These are phyloP conservation scores for Kalmusia sp. DNA, from an alignment of 2,329 filamentous ascomycete species.

Conservation along the genomic window DNA sequence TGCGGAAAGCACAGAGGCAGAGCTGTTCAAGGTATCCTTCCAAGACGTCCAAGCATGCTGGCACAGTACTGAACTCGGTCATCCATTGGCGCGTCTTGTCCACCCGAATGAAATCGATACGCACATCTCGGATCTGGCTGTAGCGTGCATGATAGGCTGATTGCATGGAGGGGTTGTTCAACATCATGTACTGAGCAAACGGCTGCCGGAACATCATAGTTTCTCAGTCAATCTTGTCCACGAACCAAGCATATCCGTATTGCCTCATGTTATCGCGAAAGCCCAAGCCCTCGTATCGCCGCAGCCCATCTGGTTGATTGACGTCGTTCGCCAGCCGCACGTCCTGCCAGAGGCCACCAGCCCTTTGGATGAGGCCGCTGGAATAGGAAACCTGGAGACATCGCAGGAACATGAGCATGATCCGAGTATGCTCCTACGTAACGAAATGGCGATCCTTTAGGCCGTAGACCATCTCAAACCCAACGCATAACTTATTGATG, in stretches of 20 bases:
- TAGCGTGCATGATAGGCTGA: conserved; percentile 3
- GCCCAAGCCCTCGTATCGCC: neutral
- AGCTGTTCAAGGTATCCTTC: conserved; percentile 1
- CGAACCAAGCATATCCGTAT: conserved; percentile 1
- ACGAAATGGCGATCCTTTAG: conserved; percentile 1
- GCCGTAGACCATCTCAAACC: conserved; percentile 2
- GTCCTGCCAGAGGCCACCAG: neutral
- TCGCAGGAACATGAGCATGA: conserved; percentile 2
- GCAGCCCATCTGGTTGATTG: neutral
- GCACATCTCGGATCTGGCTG: neutral
- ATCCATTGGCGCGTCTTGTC: conserved; percentile 3
- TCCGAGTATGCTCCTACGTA: neutral
- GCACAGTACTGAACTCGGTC: conserved; percentile 1
- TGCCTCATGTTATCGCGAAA: neutral
- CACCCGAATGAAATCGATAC: conserved; percentile 1
- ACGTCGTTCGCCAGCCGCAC: neutral
- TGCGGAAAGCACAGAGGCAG: neutral
- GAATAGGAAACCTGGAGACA: conserved; percentile 2
- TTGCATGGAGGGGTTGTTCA: neutral
- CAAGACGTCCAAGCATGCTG: neutral
- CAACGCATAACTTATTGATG: conserved; percentile 1
- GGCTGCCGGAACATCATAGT: neutral
- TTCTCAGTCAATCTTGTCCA: neutral
- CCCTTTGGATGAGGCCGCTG: neutral
- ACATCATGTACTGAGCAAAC: conserved; percentile 2